phyloP scores from a whole-genome alignment of 768 basidiomycete species.

The Plicaturopsis crispa region DNA sequence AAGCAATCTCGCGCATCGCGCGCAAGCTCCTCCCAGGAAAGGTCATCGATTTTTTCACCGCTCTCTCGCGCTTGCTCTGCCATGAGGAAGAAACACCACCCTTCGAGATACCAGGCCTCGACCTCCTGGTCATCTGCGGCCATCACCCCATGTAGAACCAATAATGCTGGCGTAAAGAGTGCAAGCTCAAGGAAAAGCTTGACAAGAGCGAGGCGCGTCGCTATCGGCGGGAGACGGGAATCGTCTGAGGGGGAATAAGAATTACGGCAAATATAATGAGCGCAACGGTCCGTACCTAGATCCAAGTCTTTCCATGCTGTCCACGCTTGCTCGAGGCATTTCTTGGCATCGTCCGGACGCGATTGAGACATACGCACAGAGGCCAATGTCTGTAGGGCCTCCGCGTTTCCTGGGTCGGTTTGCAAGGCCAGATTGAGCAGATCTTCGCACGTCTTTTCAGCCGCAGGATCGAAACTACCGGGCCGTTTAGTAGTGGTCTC shows the following conservation, averaged over 20 bases:
- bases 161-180: slow-evolving; percentile 62
- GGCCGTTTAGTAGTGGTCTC: slow-evolving; percentile 1
- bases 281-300: slow-evolving; percentile 21
- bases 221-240: slow-evolving; percentile 60
- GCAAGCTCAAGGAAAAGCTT: slow-evolving; percentile 76
- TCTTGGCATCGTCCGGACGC: slow-evolving; percentile 73
- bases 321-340: slow-evolving; percentile 63
- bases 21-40: slow-evolving; percentile 73
- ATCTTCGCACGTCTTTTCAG: slow-evolving; percentile 75
- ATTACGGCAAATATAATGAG: background rate
- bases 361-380: slow-evolving; percentile 88
- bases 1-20: slow-evolving; percentile 75
- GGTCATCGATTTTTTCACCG: slow-evolving; percentile 31
- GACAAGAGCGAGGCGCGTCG: slow-evolving; percentile 65
- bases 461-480: slow-evolving; percentile 72
- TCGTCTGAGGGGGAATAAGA: slow-evolving; percentile 39
- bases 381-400: slow-evolving; percentile 73
- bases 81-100: slow-evolving; percentile 89
- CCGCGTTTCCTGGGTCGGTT: slow-evolving; percentile 67
- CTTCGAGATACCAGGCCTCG: slow-evolving; percentile 92
- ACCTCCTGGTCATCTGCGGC: slow-evolving; percentile 78
- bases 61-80: slow-evolving; percentile 61
- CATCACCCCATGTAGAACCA: slow-evolving; percentile 74
- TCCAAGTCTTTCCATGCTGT: slow-evolving; percentile 64
- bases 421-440: slow-evolving; percentile 67